Evolutionary conservation across 169 alveolate genomes (phyloP), one percentile per base, ranked within the genome.

Genomic region (Plasmodium reichenowi): DNA sequence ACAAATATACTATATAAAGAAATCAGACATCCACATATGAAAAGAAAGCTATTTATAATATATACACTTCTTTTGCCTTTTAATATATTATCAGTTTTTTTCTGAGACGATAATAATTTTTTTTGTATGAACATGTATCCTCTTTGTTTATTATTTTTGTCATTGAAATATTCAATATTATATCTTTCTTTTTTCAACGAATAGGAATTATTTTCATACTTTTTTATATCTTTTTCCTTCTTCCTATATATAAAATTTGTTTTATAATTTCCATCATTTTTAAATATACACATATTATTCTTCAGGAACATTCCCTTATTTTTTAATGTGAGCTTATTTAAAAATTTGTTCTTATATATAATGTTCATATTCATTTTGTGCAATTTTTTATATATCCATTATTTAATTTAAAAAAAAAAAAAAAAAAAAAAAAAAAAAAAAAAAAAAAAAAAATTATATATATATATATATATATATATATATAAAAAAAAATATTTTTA

Each of bases 1-100:
- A 76, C 59, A 63, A 76, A 74, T 48, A 63, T 54, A 50, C 78
- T 64, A 50, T 76, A 64, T 68, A 76, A 15, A 9, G 89, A 29
- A 12, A 15, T 63, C 9, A 76, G 15, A 17, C 89, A 63, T 10
- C 68, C 89, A 32, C 22, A 56, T 20, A 64, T 43, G 47, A 74
- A 74, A 74, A 59, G 47, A 29, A 50, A 9, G 22, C 52, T 76
- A 2, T 64, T 63, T 6, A 64, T 76, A 9, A 64, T 43, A 64
- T 76, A 64, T 43, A 32, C 17, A 9, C 58, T 24, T 52, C 50
- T 76, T n/a, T 24, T 47, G 22, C 13, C 8, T 26, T 63, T 50
- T 32, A 48, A 59, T 24, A 64, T 12, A n/a, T 64, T 1, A 17
- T 59, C 72, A 10, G n/a, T 8, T 43, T 73, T 29, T 1, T 8